These are phyloP conservation scores for Tuber magnatum DNA, from an alignment of 495 filamentous ascomycete species.

Conservation along the genomic window DNA sequence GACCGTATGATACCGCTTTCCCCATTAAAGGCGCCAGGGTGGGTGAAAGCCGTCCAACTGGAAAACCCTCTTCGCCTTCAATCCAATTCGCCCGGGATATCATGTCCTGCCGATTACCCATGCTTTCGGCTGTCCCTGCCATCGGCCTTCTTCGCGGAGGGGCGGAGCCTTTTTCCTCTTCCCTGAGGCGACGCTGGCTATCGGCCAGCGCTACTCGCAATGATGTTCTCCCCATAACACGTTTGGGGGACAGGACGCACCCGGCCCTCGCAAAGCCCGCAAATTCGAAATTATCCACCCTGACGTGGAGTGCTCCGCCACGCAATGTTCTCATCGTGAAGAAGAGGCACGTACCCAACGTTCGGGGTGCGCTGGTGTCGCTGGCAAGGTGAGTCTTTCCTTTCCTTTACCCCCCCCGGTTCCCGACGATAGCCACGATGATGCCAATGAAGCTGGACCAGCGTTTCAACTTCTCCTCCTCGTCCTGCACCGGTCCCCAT, in stretches of 20 bases:
- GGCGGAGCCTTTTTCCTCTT: background rate
- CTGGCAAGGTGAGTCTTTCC: slow-evolving; percentile 57
- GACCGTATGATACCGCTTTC: background rate
- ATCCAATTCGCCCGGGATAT: background rate
- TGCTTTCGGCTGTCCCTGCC: background rate
- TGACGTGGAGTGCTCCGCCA: slow-evolving; percentile 83
- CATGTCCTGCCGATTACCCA: background rate
- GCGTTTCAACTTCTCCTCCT: slow-evolving; percentile 52
- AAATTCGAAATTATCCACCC: slow-evolving; percentile 59
- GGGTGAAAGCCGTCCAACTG: background rate
- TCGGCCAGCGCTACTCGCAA: background rate
- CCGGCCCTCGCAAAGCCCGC: slow-evolving; percentile 35
- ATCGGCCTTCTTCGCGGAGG: background rate
- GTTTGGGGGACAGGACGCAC: background rate
- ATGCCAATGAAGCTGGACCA: slow-evolving; percentile 96
- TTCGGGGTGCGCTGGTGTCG: slow-evolving; percentile 64
- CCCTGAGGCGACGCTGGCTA: background rate
- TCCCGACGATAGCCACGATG: slow-evolving; percentile 79
- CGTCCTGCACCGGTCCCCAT: slow-evolving; percentile 28
- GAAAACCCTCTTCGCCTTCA: background rate
- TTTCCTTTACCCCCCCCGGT: slow-evolving; percentile 44
- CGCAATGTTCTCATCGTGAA: slow-evolving; percentile 85
- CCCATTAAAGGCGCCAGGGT: background rate
- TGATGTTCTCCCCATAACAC: background rate
- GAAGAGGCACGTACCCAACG: slow-evolving; percentile 65